phyloP scores from a whole-genome alignment of 2,329 filamentous ascomycete genomes.

The Myriosclerotinia curreyana region DNA sequence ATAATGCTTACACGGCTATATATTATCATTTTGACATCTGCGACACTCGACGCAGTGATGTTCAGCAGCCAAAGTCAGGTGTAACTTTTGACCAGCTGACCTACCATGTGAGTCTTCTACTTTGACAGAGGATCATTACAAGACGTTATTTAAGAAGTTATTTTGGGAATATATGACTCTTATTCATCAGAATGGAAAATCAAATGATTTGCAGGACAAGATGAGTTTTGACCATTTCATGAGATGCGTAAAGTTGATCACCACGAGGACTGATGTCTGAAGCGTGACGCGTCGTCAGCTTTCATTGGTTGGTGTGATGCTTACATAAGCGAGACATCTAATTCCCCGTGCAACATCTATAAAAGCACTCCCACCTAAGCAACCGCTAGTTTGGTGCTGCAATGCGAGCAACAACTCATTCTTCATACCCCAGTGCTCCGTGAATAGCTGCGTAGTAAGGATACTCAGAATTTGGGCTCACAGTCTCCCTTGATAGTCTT shows the following conservation, averaged over 20 bases:
- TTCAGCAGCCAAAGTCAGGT: slow-evolving; percentile 18
- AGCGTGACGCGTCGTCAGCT: neutral
- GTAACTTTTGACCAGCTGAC: slow-evolving; percentile 15
- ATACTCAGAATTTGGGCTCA: too few relatives aligned
- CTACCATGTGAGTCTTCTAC: slow-evolving; percentile 2
- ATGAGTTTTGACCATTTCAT: neutral
- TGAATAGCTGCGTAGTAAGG: too few relatives aligned
- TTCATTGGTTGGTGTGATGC: neutral
- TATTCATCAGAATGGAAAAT: neutral
- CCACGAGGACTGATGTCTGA: neutral
- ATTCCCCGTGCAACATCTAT: too few relatives aligned
- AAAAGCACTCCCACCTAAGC: too few relatives aligned
- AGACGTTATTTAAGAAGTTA: neutral
- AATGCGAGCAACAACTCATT: too few relatives aligned
- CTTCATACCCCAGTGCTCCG: too few relatives aligned
- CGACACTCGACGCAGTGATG: slow-evolving; percentile 14
- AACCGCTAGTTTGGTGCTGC: too few relatives aligned
- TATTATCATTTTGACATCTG: neutral
- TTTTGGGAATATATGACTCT: neutral
- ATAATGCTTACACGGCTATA: neutral
- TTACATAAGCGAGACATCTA: slow-evolving; percentile 6
- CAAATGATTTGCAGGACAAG: neutral
- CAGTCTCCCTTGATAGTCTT: too few relatives aligned
- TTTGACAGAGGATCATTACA: neutral
- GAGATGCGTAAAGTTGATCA: neutral